Conservation (phyloP, 805 yeast genomes). For the Brettanomyces naardenensis region DNA sequence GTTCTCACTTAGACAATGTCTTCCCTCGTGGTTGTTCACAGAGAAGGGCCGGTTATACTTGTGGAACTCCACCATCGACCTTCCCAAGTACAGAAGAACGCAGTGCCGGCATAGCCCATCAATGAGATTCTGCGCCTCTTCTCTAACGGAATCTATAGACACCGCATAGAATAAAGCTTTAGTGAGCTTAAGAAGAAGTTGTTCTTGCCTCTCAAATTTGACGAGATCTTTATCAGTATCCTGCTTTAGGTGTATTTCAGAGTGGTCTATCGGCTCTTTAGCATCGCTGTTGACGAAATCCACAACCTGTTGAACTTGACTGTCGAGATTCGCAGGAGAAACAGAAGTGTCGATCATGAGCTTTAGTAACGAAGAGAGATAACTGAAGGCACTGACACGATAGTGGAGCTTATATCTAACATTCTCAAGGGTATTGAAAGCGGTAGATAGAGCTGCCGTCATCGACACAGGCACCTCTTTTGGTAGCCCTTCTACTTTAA, state of each 20-base stretch:
- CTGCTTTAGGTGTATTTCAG: constrained; percentile 22
- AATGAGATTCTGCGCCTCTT: constrained; percentile 57
- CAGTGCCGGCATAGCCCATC: constrained; percentile 70
- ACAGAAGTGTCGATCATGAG: constrained; percentile 52
- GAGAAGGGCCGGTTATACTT: constrained; percentile 64
- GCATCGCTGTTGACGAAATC: constrained; percentile 30
- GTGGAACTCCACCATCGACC: constrained; percentile 59
- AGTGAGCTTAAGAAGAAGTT: constrained; percentile 52
- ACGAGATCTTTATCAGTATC: constrained; percentile 39
- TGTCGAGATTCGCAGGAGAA: constrained; percentile 36
- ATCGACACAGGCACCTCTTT: constrained; percentile 63
- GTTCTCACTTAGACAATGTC: constrained; percentile 57
- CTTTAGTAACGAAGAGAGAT: constrained; percentile 57
- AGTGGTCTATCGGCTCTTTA: constrained; percentile 14
- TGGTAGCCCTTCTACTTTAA: constrained; percentile 62
- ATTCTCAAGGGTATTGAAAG: constrained; percentile 68
- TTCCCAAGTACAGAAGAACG: constrained; percentile 68
- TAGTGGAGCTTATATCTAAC: constrained; percentile 55
- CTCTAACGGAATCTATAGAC: constrained; percentile 62
- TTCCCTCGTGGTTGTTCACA: constrained; percentile 75
- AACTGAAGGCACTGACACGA: constrained; percentile 69
- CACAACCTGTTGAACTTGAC: constrained; percentile 43
- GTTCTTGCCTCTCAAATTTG: constrained; percentile 53
- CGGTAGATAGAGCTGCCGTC: constrained; percentile 77
- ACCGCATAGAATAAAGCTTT: constrained; percentile 71